Base-by-base conservation (phyloP, 192 early-diverging fungal genomes). In the Coemansia sp. region DNA sequence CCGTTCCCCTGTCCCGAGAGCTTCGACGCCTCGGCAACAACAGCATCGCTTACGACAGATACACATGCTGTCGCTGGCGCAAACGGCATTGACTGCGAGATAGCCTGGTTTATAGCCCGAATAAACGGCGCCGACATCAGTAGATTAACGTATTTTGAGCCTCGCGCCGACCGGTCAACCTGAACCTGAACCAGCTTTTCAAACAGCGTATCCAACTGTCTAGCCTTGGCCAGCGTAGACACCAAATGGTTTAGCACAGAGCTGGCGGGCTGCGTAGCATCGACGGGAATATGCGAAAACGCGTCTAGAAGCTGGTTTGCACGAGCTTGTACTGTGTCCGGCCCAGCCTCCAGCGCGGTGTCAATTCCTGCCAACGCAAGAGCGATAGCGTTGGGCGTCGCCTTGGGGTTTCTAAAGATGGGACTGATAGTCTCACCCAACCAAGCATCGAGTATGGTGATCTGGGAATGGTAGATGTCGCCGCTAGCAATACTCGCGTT, bases 51-150 rank as follows among this genome's bases (percentile, higher is more conserved):
- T n/a, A 83, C 70, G 22, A 44, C 31, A 1, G 44, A 27, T 18
- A 78, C 44, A 24, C 72, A 66, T 15, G 20, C 53, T 13, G 52
- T 39, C 18, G 66, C 69, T 55, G 79, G 82, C 7, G 57, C 69
- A 76, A 73, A 76, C 20, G 82, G 82, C 82, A 84, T 84, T 3
- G 73, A 47, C 58, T 74, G 77, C 29, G 74, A 60, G 3, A 83
- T 71, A 18, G 76, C 72, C 34, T 13, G 50, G 31, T 52, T 61
- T 41, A 77, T 31, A 13, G 49, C 43, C 8, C 50, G 55, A 62
- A 75, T 46, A 60, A 78, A 78, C 20, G 33, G 36, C 11, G 66
- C 70, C 18, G 70, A 63, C 29, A 69, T 43, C 34, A 83, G 60
- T 38, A 78, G 27, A 39, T 78, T 83, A 5, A 60, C 57, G 18